These are phyloP conservation scores for Tinospora cordifolia DNA, from an alignment of 164 flowering plant species.

Conservation along the genomic window DNA sequence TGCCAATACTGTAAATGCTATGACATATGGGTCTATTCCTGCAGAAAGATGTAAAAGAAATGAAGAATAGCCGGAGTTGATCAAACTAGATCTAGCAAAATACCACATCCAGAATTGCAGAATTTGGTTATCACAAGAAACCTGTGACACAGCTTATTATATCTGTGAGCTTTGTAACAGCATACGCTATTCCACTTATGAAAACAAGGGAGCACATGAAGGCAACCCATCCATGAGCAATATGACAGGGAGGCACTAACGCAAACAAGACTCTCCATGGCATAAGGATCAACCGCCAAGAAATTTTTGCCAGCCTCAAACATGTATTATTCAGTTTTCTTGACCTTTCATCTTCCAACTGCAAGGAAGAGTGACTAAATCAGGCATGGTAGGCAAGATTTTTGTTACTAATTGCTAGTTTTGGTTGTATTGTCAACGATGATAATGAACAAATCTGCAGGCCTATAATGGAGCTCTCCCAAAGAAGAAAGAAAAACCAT, in stretches of 20 bases:
- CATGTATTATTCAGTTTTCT: constrained; percentile 34
- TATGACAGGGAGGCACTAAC: constrained; percentile 68
- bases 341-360: constrained; percentile 57
- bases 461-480: too few species aligned
- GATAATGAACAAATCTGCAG: not conserved
- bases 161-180: constrained; percentile 70
- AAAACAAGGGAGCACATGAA: constrained; percentile 73
- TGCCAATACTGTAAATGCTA: constrained; percentile 90
- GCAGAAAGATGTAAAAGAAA: constrained; percentile 10
- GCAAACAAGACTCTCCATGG: constrained; percentile 90
- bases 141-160: constrained; percentile 93
- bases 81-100: not conserved
- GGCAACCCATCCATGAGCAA: constrained; percentile 91
- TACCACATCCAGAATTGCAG: not conserved
- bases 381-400: constrained; percentile 2
- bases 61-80: not conserved
- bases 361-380: constrained; percentile 17
- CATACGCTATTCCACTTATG: constrained; percentile 75
- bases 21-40: constrained; percentile 85
- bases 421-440: not conserved
- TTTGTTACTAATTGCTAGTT: not conserved
- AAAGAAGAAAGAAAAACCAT: too few species aligned
- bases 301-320: constrained; percentile 35
- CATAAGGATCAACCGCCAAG: constrained; percentile 50
- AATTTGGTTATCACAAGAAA: constrained; percentile 14